Evolutionary conservation across 306 rosid genomes (phyloP).

Genomic region (Cyamopsis tetragonoloba): DNA sequence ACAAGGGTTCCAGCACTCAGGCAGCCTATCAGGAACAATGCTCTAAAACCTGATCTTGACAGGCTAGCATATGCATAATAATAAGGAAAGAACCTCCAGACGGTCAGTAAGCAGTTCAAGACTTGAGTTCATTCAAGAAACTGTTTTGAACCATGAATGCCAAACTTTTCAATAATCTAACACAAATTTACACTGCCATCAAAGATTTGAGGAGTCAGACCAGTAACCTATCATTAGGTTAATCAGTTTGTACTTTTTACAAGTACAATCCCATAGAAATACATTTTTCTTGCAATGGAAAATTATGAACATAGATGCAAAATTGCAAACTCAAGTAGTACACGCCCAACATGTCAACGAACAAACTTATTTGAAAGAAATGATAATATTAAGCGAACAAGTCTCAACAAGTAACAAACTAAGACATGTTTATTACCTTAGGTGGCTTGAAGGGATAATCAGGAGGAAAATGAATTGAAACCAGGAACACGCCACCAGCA

Average conservation of each 20-base stretch:
- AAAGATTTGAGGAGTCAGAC: not conserved
- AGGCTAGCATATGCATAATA: not conserved
- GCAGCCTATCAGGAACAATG: not conserved
- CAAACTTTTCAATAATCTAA: not conserved
- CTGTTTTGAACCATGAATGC: not conserved
- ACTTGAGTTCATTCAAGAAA: not conserved
- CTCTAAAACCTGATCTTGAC: not conserved
- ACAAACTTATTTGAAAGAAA: not conserved
- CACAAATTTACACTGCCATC: not conserved
- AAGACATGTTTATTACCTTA: conserved; percentile 47
- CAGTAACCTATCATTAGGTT: not conserved
- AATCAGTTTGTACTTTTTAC: not conserved
- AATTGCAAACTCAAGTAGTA: not conserved
- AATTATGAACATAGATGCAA: not conserved
- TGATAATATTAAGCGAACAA: not conserved
- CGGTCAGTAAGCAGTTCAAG: not conserved
- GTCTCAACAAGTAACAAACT: not conserved
- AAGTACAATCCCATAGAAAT: not conserved
- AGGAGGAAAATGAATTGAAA: conserved; percentile 80
- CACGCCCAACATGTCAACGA: not conserved
- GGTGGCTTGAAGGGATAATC: conserved; percentile 97
- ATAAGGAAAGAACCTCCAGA: not conserved
- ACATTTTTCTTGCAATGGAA: not conserved
- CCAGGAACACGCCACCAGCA: conserved; percentile 77
- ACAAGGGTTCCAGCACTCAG: not conserved